Conservation (phyloP, 2,329 filamentous ascomycete species). For the Graphiopsis chlorocephala region DNA sequence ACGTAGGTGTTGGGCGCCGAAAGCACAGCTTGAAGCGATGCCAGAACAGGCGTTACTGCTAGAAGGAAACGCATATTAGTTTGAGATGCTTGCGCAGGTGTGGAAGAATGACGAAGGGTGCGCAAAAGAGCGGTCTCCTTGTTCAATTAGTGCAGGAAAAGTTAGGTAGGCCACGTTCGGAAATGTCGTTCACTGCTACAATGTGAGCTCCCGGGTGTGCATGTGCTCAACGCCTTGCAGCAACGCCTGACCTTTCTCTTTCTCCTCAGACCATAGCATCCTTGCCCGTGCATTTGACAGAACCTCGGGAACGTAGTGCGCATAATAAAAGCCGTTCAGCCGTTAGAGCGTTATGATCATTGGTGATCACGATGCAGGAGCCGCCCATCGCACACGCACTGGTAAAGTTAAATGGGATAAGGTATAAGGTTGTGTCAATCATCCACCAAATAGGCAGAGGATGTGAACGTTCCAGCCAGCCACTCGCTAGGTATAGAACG, state of each 20-base stretch:
- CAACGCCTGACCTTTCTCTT: slow-evolving; percentile 4
- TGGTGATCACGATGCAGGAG: slow-evolving; percentile 12
- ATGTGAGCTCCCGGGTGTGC: slow-evolving; percentile 4
- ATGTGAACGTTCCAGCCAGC: background rate
- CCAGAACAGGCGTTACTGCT: background rate
- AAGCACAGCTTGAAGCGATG: background rate
- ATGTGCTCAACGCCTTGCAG: slow-evolving; percentile 10
- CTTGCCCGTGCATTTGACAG: background rate
- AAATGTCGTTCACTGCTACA: background rate
- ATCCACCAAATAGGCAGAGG: background rate
- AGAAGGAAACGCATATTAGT: slow-evolving; percentile 4
- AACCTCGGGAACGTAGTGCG: background rate
- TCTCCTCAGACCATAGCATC: background rate
- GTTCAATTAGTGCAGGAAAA: background rate
- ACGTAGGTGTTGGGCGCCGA: background rate
- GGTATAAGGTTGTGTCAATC: slow-evolving; percentile 10
- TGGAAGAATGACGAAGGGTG: background rate
- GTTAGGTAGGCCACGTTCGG: background rate
- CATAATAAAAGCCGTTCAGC: background rate
- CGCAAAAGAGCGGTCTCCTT: background rate
- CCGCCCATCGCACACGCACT: background rate
- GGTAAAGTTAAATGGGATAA: background rate
- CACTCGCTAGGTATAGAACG: background rate
- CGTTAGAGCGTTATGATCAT: slow-evolving; percentile 3
- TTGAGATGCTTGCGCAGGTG: background rate